Evolutionary conservation across 352 stramenopile species (phyloP).

Genomic region (Ophiocytium majus): DNA sequence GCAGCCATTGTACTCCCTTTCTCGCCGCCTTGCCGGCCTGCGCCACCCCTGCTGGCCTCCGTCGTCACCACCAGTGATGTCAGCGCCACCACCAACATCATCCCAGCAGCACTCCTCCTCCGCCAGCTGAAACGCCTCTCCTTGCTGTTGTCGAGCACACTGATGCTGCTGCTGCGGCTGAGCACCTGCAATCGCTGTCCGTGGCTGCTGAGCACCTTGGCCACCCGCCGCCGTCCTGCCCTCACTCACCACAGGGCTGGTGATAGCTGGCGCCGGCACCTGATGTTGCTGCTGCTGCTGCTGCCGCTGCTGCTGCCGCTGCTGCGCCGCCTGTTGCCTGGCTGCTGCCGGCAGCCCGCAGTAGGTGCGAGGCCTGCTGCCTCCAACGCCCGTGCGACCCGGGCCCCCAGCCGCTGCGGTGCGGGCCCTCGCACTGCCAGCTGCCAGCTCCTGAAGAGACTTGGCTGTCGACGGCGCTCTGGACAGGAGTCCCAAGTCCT

Average conservation of each 20-base stretch:
- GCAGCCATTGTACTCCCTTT: no score
- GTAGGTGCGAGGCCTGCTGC: background rate
- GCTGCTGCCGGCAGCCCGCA: background rate
- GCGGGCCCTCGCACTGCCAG: background rate
- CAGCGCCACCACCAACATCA: no score
- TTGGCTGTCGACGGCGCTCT: background rate
- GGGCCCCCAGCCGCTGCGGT: background rate
- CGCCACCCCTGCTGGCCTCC: no score
- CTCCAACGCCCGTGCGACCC: background rate
- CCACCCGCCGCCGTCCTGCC: background rate
- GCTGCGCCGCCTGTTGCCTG: background rate
- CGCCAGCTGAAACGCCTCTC: no score
- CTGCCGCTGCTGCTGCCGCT: background rate
- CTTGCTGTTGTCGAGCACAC: no score
- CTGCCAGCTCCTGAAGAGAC: background rate
- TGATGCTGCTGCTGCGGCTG: background rate
- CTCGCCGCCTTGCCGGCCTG: no score
- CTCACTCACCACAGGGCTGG: background rate
- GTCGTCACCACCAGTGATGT: no score
- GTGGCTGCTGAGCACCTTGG: background rate
- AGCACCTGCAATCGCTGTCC: background rate
- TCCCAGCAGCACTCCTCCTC: no score
- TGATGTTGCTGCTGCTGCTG: conserved; percentile 11
- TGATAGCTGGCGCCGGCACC: background rate
- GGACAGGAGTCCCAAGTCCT: background rate